Percentiles rank a stretch among this genome's conserved stretches.
Evolutionary conservation across 2,329 filamentous ascomycete genomes (phyloP).

Genomic region (Claviceps citrina): DNA sequence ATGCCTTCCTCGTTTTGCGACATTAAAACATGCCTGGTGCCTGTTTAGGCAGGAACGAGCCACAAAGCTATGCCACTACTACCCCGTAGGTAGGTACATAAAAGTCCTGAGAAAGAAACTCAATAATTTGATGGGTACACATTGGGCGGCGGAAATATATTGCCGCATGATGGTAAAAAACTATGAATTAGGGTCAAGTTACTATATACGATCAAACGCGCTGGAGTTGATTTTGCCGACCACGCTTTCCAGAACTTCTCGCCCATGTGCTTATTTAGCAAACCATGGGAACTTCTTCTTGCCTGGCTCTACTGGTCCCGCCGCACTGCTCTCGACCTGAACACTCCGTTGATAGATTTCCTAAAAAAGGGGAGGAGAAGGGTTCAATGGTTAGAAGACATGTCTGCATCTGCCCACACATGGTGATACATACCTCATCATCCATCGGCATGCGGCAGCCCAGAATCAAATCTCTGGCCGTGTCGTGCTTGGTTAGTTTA

Average conservation of each 20-base stretch:
- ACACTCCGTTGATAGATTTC: constrained; percentile 50
- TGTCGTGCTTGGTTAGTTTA: constrained; percentile 52
- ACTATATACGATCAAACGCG: too few relatives aligned
- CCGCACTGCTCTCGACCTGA: constrained; percentile 37
- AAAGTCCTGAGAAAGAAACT: too few relatives aligned
- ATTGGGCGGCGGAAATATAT: too few relatives aligned
- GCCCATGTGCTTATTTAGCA: constrained; percentile 26
- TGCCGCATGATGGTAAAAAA: too few relatives aligned
- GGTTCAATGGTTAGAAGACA: background rate
- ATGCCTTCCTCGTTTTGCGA: background rate
- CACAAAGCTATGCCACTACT: background rate
- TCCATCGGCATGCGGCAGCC: constrained; percentile 71
- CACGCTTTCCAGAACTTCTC: constrained; percentile 14
- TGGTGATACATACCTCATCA: constrained; percentile 55
- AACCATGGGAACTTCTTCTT: constrained; percentile 57
- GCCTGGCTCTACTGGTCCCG: constrained; percentile 28
- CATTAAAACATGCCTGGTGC: background rate
- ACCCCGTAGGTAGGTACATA: too few relatives aligned
- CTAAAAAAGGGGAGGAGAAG: constrained; percentile 18
- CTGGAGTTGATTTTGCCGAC: constrained; percentile 1
- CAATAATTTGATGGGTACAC: too few relatives aligned
- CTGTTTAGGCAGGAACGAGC: constrained; percentile 1
- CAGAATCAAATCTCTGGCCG: constrained; percentile 58
- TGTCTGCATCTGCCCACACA: background rate
- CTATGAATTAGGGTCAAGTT: too few relatives aligned